Evolutionary conservation across 768 basidiomycete genomes (phyloP).

Genomic region (Dioszegia aurantiaca): DNA sequence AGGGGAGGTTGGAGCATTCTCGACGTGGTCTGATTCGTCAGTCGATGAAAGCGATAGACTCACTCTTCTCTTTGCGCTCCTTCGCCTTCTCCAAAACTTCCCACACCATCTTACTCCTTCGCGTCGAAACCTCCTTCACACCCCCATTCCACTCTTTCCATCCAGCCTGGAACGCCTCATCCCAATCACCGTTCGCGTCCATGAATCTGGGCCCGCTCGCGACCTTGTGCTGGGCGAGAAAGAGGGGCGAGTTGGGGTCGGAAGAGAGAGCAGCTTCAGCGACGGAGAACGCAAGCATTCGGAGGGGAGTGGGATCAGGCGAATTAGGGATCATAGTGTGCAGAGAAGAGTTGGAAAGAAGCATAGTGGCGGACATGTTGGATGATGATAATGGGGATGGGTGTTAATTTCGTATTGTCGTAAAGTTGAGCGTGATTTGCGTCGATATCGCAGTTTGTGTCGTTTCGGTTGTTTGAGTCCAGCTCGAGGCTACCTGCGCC

Average conservation of each 20-base stretch:
- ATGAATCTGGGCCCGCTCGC: conserved; percentile 10
- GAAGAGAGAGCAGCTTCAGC: conserved; percentile 45
- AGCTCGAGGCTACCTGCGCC: conserved; percentile 15
- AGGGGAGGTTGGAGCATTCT: conserved; percentile 8
- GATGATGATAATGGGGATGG: neutral
- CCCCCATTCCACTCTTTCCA: conserved; percentile 11
- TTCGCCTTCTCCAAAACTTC: conserved; percentile 32
- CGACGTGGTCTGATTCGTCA: neutral
- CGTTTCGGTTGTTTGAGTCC: conserved; percentile 10
- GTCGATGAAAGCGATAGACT: conserved; percentile 1
- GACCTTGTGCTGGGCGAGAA: conserved; percentile 13
- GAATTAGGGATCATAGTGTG: conserved; percentile 29
- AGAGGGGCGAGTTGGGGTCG: conserved; percentile 43
- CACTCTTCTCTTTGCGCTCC: conserved; percentile 15
- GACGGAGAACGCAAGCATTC: conserved; percentile 41
- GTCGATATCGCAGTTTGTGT: conserved; percentile 13
- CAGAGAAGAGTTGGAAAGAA: conserved; percentile 18
- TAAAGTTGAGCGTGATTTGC: conserved; percentile 1
- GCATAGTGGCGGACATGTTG: conserved; percentile 8
- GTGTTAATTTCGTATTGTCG: neutral
- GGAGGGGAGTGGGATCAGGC: conserved; percentile 43
- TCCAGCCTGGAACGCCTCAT: conserved; percentile 2
- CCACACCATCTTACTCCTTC: conserved; percentile 21
- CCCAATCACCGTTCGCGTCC: conserved; percentile 8
- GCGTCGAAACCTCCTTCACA: neutral